Percentiles rank a stretch among this genome's conserved stretches.
Evolutionary conservation across 1,139 yeast species (phyloP).

Genomic region (Suhomyces panamericanus): DNA sequence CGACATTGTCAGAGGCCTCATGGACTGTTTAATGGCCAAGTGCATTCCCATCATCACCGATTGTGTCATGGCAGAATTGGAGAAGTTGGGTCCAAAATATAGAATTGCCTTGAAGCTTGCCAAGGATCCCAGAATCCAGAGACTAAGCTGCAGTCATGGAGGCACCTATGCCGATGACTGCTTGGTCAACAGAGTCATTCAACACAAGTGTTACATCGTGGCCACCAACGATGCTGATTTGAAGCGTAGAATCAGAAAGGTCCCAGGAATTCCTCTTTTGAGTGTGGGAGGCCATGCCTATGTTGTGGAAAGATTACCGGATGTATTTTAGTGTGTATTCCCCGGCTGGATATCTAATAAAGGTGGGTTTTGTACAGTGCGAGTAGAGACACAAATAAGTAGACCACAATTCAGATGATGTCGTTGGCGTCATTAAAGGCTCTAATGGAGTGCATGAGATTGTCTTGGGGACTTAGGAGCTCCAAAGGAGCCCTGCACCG

Average conservation of each 20-base stretch:
- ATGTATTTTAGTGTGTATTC: constrained; percentile 60
- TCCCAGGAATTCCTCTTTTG: constrained; percentile 96
- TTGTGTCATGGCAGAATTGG: constrained; percentile 97
- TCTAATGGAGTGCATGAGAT: neutral
- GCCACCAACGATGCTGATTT: constrained; percentile 99
- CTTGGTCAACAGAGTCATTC: constrained; percentile 85
- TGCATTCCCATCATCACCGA: constrained; percentile 95
- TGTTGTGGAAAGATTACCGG: constrained; percentile 92
- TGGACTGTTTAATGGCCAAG: constrained; percentile 93
- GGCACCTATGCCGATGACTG: constrained; percentile 99
- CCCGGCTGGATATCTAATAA: constrained; percentile 11
- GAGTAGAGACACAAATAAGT: neutral
- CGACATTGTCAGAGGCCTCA: constrained; percentile 90
- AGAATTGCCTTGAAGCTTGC: constrained; percentile 91
- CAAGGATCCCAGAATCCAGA: constrained; percentile 85
- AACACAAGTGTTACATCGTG: constrained; percentile 94
- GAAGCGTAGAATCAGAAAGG: constrained; percentile 89
- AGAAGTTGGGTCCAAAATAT: constrained; percentile 90
- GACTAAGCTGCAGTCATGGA: constrained; percentile 85
- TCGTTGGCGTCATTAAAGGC: neutral
- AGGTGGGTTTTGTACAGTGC: constrained; percentile 4
- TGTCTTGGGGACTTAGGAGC: too few relatives aligned
- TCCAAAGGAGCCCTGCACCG: too few relatives aligned
- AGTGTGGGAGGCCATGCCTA: constrained; percentile 93
- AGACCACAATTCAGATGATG: neutral